These are phyloP conservation scores for Penicillium sp. DNA, from an alignment of 2,329 filamentous ascomycete genomes.

Conservation along the genomic window DNA sequence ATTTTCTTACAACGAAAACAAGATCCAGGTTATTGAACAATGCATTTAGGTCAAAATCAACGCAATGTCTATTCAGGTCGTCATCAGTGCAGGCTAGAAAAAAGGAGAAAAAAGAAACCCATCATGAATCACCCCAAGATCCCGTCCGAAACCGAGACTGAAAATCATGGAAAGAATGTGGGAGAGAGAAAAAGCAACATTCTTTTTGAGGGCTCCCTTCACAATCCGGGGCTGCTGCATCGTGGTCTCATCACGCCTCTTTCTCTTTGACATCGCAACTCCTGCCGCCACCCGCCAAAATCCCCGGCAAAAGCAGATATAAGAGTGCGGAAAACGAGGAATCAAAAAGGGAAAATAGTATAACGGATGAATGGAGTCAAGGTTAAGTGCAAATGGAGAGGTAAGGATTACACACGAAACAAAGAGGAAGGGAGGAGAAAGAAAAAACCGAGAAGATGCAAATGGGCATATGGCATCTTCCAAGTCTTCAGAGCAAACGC, in stretches of 20 bases:
- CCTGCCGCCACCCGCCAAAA: conserved; percentile 4
- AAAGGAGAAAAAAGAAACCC: conserved; percentile 9
- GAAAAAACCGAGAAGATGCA: conserved; percentile 9
- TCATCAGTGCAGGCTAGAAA: conserved; percentile 27
- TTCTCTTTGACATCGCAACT: conserved; percentile 16
- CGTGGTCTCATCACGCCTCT: conserved; percentile 16
- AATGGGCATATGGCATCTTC: conserved; percentile 27
- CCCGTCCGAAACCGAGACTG: neutral
- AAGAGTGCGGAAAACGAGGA: conserved; percentile 4
- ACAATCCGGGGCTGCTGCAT: conserved; percentile 4
- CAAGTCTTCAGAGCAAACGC: conserved; percentile 36
- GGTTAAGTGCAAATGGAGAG: conserved; percentile 1
- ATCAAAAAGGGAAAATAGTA: conserved; percentile 11
- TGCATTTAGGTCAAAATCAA: conserved; percentile 21
- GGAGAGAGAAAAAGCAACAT: conserved; percentile 3
- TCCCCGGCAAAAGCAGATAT: conserved; percentile 9
- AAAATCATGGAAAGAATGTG: conserved; percentile 1
- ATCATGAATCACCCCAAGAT: conserved; percentile 12
- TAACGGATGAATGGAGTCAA: conserved; percentile 1
- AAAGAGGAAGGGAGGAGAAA: conserved; percentile 9
- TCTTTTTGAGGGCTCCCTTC: conserved; percentile 2
- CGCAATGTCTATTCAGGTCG: conserved; percentile 26
- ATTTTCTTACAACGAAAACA: neutral
- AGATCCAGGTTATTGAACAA: conserved; percentile 11
- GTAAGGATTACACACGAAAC: conserved; percentile 15